phyloP scores from a whole-genome alignment of 306 rosid genomes.

The Trifolium repens region DNA sequence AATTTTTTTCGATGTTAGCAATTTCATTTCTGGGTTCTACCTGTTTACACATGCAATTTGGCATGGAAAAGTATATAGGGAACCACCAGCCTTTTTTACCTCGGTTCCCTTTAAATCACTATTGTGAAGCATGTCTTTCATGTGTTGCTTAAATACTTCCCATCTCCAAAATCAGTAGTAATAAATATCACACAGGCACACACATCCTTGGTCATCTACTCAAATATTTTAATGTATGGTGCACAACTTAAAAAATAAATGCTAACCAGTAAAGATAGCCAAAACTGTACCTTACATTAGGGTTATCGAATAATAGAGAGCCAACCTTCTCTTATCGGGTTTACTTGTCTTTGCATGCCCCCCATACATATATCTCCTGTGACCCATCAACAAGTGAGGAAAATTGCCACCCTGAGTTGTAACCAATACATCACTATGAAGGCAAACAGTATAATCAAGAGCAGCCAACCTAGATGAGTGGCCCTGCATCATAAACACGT shows the following conservation, averaged over 20 bases:
- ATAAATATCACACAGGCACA: background rate
- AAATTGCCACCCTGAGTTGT: conserved; percentile 98
- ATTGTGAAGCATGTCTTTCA: conserved; percentile 82
- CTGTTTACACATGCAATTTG: conserved; percentile 92
- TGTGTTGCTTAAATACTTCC: conserved; percentile 67
- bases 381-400: conserved; percentile 98
- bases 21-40: conserved; percentile 50
- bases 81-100: conserved; percentile 71
- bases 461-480: conserved; percentile 96
- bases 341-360: conserved; percentile 94
- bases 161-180: conserved; percentile 55
- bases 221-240: conserved; percentile 7
- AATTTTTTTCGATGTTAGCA: conserved; percentile 32
- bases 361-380: conserved; percentile 76
- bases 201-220: background rate
- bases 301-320: conserved; percentile 66
- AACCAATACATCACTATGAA: conserved; percentile 92
- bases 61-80: conserved; percentile 88
- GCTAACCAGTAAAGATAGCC: conserved; percentile 23
- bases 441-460: conserved; percentile 95
- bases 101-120: conserved; percentile 83
- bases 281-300: conserved; percentile 71
- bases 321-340: conserved; percentile 92
- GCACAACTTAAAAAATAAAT: conserved; percentile 19
- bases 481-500: conserved; percentile 71